Conservation (phyloP, 2,329 filamentous ascomycete genomes). For the Neonectria magnoliae region DNA sequence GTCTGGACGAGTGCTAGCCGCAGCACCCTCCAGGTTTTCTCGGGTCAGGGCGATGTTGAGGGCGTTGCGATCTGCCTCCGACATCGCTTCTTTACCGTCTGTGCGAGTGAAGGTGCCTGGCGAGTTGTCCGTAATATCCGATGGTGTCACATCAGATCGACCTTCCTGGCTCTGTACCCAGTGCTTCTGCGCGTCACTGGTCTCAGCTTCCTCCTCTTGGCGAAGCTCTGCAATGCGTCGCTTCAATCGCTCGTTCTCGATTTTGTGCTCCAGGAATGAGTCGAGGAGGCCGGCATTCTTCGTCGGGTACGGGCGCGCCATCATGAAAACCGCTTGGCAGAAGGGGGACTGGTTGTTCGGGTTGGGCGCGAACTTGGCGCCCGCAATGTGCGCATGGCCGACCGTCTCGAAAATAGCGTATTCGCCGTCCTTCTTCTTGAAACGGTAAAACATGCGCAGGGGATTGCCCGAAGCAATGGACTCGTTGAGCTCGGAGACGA, state of each 20-base stretch:
- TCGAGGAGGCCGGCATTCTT: conserved; percentile 87
- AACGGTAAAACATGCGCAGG: conserved; percentile 86
- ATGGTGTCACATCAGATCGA: conserved; percentile 63
- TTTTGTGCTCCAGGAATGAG: conserved; percentile 95
- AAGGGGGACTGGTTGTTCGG: conserved; percentile 73
- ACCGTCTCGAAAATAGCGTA: conserved; percentile 90
- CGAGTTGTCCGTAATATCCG: conserved; percentile 56
- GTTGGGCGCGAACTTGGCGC: conserved; percentile 70
- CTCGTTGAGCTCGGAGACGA: conserved; percentile 89
- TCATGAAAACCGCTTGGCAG: conserved; percentile 93
- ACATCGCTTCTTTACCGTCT: conserved; percentile 62
- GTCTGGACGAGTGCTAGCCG: conserved; percentile 73
- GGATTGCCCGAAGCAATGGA: conserved; percentile 83
- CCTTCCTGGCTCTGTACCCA: conserved; percentile 68
- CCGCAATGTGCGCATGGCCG: conserved; percentile 88
- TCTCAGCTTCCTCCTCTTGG: conserved; percentile 84
- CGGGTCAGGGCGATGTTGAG: conserved; percentile 77
- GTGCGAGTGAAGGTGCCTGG: conserved; percentile 45
- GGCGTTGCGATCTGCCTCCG: conserved; percentile 71
- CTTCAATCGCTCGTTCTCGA: conserved; percentile 89
- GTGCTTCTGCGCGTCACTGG: conserved; percentile 70
- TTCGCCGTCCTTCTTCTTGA: conserved; percentile 76
- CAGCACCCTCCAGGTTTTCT: conserved; percentile 81
- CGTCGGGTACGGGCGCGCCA: conserved; percentile 88
- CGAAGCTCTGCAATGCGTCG: conserved; percentile 87